Evolutionary conservation across 495 filamentous ascomycete species (phyloP).

Genomic region (Xylaria grammica): DNA sequence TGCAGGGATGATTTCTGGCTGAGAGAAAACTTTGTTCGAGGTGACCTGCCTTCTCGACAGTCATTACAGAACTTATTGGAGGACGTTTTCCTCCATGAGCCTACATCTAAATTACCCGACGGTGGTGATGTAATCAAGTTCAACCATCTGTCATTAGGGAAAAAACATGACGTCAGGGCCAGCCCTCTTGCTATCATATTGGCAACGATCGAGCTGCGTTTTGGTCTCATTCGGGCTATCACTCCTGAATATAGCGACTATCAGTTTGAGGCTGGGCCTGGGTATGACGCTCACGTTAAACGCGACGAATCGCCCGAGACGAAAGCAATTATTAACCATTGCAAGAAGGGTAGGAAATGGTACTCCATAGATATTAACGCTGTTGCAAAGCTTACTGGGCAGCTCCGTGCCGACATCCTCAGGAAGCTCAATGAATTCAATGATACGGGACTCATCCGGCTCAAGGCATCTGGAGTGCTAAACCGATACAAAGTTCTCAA

Average conservation of each 20-base stretch:
- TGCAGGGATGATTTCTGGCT: constrained; percentile 57
- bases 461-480: constrained; percentile 53
- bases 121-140: constrained; percentile 51
- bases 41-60: constrained; percentile 57
- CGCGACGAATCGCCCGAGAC: constrained; percentile 40
- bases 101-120: constrained; percentile 28
- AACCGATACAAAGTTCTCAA: constrained; percentile 56
- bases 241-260: constrained; percentile 62
- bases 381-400: constrained; percentile 20
- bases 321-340: constrained; percentile 40
- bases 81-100: constrained; percentile 52
- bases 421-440: constrained; percentile 57
- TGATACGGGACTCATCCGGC: constrained; percentile 46
- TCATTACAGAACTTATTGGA: constrained; percentile 51
- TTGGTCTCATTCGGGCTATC: constrained; percentile 57
- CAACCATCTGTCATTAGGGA: constrained; percentile 45
- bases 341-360: constrained; percentile 36
- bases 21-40: constrained; percentile 60
- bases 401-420: constrained; percentile 49
- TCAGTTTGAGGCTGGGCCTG: constrained; percentile 43
- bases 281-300: constrained; percentile 30
- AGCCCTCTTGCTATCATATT: constrained; percentile 52
- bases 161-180: constrained; percentile 50
- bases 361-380: constrained; percentile 54
- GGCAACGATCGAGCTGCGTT: constrained; percentile 60